Conservation (phyloP, 305 asterid species). For the Lippia alba region DNA sequence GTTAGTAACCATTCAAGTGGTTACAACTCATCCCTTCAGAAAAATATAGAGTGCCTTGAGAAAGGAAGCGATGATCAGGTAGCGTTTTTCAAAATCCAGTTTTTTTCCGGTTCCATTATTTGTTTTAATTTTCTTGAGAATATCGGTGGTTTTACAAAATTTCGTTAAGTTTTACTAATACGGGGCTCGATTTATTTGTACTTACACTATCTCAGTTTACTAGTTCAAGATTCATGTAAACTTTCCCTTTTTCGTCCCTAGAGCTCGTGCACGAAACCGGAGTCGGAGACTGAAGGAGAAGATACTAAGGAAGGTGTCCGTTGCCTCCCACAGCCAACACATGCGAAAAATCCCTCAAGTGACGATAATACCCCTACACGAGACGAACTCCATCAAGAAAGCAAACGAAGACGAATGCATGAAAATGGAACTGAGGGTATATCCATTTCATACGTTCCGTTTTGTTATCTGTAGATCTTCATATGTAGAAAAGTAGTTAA, state of each 20-base stretch:
- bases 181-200: too few species aligned
- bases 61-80: constrained; percentile 95
- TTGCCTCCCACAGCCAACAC: constrained; percentile 43
- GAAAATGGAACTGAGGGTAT: constrained; percentile 50
- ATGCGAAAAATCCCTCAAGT: constrained; percentile 37
- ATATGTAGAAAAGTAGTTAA: constrained; percentile 16
- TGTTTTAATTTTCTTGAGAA: background rate
- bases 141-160: too few species aligned
- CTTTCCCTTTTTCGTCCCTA: constrained; percentile 38
- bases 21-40: constrained; percentile 56
- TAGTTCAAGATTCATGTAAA: background rate
- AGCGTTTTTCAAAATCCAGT: background rate
- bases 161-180: too few species aligned
- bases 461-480: constrained; percentile 8
- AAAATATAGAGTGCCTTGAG: constrained; percentile 59
- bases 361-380: constrained; percentile 36
- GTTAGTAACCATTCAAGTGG: constrained; percentile 70
- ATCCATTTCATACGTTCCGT: background rate
- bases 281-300: constrained; percentile 53
- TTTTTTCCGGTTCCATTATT: background rate
- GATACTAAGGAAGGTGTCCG: constrained; percentile 36
- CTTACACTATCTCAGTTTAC: background rate
- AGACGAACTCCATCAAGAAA: constrained; percentile 42
- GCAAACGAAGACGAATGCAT: constrained; percentile 34
- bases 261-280: constrained; percentile 93